Base-by-base conservation (phyloP, 768 basidiomycete genomes). In the Galerina marginata region DNA sequence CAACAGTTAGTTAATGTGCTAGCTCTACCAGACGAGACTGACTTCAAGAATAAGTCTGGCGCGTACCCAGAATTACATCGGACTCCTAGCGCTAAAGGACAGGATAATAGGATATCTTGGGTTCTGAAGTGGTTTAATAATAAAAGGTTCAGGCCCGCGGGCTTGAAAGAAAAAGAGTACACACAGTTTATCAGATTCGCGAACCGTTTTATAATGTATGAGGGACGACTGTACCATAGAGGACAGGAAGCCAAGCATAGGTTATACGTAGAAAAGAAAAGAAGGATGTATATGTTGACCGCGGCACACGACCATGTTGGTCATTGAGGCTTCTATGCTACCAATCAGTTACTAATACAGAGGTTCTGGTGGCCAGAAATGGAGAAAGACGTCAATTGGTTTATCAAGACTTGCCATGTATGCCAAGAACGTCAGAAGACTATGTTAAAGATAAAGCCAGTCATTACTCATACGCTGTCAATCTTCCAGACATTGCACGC, bases 331-430 rank as follows among this genome's bases (percentile, higher is more conserved):
- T 62, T 71, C 49, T 72, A 63, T 56, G 50, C 68, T 1, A 67
- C 63, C 1, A 56, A 54, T 5, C 26, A 33, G 1, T 59, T 58
- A 3, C 11, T 75, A 0, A 16, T 29, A 1, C 67, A 70, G n/a
- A 52, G 67, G 0, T 72, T 72, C 46, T 76, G 72, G 72, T 78
- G 76, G 76, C 77, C 75, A 4, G 23, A 59, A 12, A 56, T 75
- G 67, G 67, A 71, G 61, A 63, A 67, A 64, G 73, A 78, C 45
- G 61, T 77, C 3, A 45, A 55, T 20, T 75, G 74, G 73, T 76
- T 67, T 47, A 38, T 76, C 7, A 64, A 67, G 15, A 71, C 71
- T 11, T 77, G 77, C 43, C 73, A 73, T 51, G 40, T 67, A 6
- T 77, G 75, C 59, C 75, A 79, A 53, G 51, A 69, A 0, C 52